Base-by-base conservation (phyloP, 2,329 filamentous ascomycete genomes). In the Trichoderma sp. region DNA sequence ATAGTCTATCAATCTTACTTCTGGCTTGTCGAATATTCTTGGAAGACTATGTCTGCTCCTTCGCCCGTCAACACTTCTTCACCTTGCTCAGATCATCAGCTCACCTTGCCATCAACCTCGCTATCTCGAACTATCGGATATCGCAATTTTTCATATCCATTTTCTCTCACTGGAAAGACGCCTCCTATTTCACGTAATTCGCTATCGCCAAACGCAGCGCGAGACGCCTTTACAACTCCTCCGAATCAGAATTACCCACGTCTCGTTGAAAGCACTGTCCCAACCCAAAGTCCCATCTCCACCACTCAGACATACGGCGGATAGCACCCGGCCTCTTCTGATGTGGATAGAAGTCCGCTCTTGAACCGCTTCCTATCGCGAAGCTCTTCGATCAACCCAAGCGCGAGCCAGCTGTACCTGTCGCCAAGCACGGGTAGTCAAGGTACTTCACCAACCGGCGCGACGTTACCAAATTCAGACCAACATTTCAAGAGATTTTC, bases 121-220 rank as follows among this genome's bases (percentile, higher is more conserved):
- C n/a, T 34, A 47, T 9, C 21, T 3, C 60, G 62, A n/a, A 14
- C 62, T 9, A 39, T 36, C 12, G 36, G 34, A 9, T 57, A 75
- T 57, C 73, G 74, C 24, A 78, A 78, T 67, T 76, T 76, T 51
- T 77, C 75, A 24, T 78, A 77, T 68, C 76, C 74, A 4, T 73
- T 73, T 28, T 71, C 71, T 24, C 36, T 57, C 14, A 57, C 57
- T 18, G 30, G 61, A 72, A 26, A 73, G 68, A 28, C 71, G 43
- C 21, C n/a, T 28, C 12, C 14, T 30, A 5, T 32, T 36, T 26
- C 39, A 21, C 53, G 12, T 9, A 36, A 21, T 30, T 66, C 63
- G 14, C 30, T n/a, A 24, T 51, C 70, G 28, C 39, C 63, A 30
- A 11, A 32, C 3, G 14, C n/a, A 9, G n/a, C 39, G 30, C 62